Conservation (phyloP, 129 eudicot genomes). For the Solidago caesia region DNA sequence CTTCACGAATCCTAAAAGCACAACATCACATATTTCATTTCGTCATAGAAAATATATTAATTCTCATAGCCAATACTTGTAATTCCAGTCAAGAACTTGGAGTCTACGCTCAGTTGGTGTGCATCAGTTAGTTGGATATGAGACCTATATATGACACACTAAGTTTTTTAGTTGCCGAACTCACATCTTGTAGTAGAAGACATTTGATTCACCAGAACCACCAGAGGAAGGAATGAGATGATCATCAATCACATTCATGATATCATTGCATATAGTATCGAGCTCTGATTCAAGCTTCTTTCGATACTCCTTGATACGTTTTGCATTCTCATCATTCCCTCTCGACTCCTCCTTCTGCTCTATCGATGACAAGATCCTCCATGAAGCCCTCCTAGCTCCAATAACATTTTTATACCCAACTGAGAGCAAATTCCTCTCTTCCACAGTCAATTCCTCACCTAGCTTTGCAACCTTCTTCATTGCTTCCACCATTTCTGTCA, state of each 20-base stretch:
- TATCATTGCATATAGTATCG: conserved; percentile 53
- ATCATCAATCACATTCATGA: conserved; percentile 59
- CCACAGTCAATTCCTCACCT: conserved; percentile 60
- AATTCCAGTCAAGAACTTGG: conserved; percentile 3
- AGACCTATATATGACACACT: not conserved
- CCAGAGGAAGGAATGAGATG: conserved; percentile 61
- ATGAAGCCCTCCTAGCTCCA: conserved; percentile 62
- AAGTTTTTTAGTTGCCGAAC: conserved; percentile 15
- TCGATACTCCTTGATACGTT: conserved; percentile 55
- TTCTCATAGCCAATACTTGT: not conserved
- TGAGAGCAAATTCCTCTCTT: conserved; percentile 64
- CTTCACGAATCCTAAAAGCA: not conserved
- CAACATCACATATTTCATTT: not conserved
- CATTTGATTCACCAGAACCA: conserved; percentile 54
- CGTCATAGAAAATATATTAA: conserved; percentile 10
- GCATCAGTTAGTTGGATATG: conserved; percentile 12
- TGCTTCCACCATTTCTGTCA: conserved; percentile 66
- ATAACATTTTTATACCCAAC: conserved; percentile 70
- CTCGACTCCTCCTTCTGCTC: conserved; percentile 64
- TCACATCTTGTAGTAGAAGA: conserved; percentile 67
- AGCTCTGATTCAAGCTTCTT: conserved; percentile 60
- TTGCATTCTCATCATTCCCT: conserved; percentile 58
- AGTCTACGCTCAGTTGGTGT: conserved; percentile 13
- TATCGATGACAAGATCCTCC: conserved; percentile 67
- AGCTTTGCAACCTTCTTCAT: conserved; percentile 60